Conservation (phyloP, 306 rosid genomes). For the Prosopis cineraria region DNA sequence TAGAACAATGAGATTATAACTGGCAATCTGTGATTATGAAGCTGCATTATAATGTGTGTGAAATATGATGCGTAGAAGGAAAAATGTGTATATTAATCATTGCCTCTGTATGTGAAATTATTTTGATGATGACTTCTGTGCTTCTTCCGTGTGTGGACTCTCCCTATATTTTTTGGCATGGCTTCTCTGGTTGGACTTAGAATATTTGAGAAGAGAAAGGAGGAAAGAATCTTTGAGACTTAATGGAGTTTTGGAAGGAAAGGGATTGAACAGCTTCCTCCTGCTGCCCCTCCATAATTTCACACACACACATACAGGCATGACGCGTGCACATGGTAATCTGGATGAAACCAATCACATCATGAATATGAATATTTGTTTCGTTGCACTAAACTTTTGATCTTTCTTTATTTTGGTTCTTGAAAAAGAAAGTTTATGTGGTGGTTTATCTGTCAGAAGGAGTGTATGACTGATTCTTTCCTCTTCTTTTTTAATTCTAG, state of each 20-base stretch:
- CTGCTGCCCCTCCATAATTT: not conserved
- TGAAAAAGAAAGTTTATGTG: slow-evolving; percentile 1
- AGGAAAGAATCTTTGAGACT: not conserved
- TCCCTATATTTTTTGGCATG: not conserved
- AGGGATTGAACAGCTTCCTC: not conserved
- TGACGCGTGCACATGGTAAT: too few species aligned
- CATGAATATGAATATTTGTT: not conserved
- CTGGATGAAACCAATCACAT: not conserved
- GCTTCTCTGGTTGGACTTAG: not conserved
- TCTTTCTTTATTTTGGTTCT: slow-evolving; percentile 8
- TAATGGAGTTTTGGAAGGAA: not conserved
- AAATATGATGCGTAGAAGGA: not conserved
- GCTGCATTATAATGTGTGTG: not conserved
- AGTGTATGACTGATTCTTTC: not conserved
- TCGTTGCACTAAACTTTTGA: not conserved
- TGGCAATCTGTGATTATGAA: not conserved
- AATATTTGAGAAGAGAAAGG: not conserved
- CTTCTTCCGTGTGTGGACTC: not conserved
- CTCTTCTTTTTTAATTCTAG: not conserved
- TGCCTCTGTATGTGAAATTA: not conserved
- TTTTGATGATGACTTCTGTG: not conserved
- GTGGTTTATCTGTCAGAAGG: not conserved
- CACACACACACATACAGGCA: too few species aligned
- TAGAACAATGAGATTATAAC: not conserved
- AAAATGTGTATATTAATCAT: not conserved